Base-by-base conservation (phyloP, 2,329 filamentous ascomycete genomes). In the Trichoderma guizhouense region DNA sequence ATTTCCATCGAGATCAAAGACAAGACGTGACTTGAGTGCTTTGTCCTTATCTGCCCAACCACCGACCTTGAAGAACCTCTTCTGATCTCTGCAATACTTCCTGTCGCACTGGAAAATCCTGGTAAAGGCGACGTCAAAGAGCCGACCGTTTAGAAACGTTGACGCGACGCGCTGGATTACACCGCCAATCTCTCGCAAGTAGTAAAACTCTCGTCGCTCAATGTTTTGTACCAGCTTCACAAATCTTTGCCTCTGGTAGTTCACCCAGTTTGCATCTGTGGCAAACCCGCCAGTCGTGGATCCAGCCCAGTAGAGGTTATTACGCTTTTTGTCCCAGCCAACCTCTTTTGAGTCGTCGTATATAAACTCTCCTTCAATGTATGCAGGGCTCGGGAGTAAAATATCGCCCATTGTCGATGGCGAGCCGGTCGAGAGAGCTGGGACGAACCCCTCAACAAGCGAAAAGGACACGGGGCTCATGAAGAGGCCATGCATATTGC, bases 251-350 rank as follows among this genome's bases (percentile, higher is more conserved):
- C 87, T 82, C 24, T 89, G 87, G 53, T 81, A 83, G 1, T 77
- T 64, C 1, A 73, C 74, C 86, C 86, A 88, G 0, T 76, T 69
- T 2, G 77, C 73, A 11, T 79, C 76, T 0, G 73, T 72, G 0
- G 78, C 79, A 51, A 79, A 83, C 0, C 83, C 86, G 3, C 87
- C 88, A 0, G 87, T 89, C 0, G 83, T 88, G 0, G 85, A 87
- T 0, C 88, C 88, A 0, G 84, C 83, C 88, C 88, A 90, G 76
- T 89, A 90, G 0, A 89, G 75, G 3, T 83, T 84, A 43, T 85
- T 83, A 1, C 74, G 74, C 74, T 90, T 90, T 7, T 79, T 61
- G 0, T 84, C 77, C 87, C 87, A 90, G 0, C 79, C 75, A 0
- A 83, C 51, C 71, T 89, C 87, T 3, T 79, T 61, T 0, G 72